Evolutionary conservation across 768 basidiomycete genomes (phyloP), one percentile per base, ranked within the genome.

Genomic region (Hysterangium stoloniferum): DNA sequence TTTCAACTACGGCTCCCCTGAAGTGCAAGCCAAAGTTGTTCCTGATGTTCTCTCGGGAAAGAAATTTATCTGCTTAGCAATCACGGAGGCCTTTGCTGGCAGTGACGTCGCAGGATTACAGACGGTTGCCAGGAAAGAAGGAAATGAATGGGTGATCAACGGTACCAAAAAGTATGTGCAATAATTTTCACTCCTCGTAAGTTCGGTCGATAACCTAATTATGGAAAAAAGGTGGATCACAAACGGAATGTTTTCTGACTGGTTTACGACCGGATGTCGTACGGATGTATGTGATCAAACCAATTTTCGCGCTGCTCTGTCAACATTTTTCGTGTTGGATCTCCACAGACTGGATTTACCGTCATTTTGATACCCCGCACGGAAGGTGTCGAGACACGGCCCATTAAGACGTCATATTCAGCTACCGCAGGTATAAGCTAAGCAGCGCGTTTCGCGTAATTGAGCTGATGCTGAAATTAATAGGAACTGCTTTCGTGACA

Each of bases 321-420:
- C 36, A 12, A 32, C 17, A 48, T 7, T 33, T 32, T 33, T 9
- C 36, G 20, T 20, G 8, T 41, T 11, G 22, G 28, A 32, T n/a
- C n/a, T n/a, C 8, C 43, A 17, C 49, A 86, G 80, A 74, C 74
- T 38, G 86, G 86, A 17, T 84, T 82, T 55, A 78, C 82, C 13
- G 86, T 88, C 42, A 77, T 92, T 35, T 72, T 91, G 33, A 78
- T 92, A 52, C 78, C 80, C 33, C 77, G 89, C 40, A 76, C 75
- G 12, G 78, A 82, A 36, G 78, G 76, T 4, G 76, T 97, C 51
- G 78, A 81, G 45, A 96, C 94, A 4, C 91, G 85, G 60, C 80
- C 81, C 20, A 86, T 98, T 68, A 93, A 92, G 70, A 97, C 94
- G 0, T 78, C 86, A 0, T 98, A 98, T 66, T 97, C 94, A 0